Evolutionary conservation across 148 eudicot genomes (phyloP), one percentile per base, ranked within the genome.

Genomic region (Vaccinium macrocarpon): DNA sequence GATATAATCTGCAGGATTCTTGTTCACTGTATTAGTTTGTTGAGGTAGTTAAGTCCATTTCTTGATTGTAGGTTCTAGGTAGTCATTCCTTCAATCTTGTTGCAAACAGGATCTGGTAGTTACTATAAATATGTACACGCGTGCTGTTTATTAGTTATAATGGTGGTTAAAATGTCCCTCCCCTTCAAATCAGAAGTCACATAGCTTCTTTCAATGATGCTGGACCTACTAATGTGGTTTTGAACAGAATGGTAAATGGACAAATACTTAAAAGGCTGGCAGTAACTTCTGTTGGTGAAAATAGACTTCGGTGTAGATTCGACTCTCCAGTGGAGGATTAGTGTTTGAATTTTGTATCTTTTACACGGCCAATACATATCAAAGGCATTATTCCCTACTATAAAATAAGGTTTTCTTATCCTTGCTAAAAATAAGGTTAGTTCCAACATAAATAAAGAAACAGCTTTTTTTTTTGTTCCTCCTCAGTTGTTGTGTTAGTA

Each of bases 151-250:
- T 75, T 35, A 42, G n/a, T 27, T 32, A 51, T 77, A 8, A 23
- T 77, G 38, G 16, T 76, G 56, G 80, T 78, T 52, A 78, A 78
- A 78, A 78, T 78, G 42, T 16, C 23, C 25, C 51, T n/a, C 35
- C n/a, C 16, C 18, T 76, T 23, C 32, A 2, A 35, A 8, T 66
- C 35, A 66, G 72, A 66, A 66, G 7, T 32, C 48, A 35, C 19
- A 71, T 29, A 29, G 8, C 12, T 76, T 23, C 19, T 23, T 50
- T 50, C 23, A 50, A 50, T 23, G 50, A 3, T 76, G 57, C 57
- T 76, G 57, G 80, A 50, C 57, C 56, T 49, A 13, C 52, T 21
- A 21, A 14, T 32, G 23, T 18, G 56, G 49, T n/a, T 76, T 76
- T 21, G 51, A 49, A 76, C 55, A 48, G 6, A 76, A 50, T 49